Conservation (phyloP, 2,329 filamentous ascomycete genomes). For the Pseudomassariella vexata region DNA sequence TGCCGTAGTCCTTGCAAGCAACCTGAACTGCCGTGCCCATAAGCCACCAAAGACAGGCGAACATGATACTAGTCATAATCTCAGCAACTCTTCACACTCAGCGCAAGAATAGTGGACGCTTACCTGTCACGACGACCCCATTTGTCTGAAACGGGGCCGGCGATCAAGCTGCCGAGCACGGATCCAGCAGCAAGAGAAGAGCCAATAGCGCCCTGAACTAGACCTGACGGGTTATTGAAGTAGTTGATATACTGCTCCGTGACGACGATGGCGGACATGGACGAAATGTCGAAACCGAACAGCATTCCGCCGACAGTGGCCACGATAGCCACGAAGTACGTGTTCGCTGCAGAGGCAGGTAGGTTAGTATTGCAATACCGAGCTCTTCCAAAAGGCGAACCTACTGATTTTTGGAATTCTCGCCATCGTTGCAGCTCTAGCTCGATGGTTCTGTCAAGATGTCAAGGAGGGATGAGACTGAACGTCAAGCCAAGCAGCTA, state of each 20-base stretch:
- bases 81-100: too few species aligned
- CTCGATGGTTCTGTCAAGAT: too few species aligned
- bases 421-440: too few species aligned
- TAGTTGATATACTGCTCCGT: slow-evolving; percentile 41
- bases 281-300: slow-evolving; percentile 21
- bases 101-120: too few species aligned
- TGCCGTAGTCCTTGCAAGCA: slow-evolving; percentile 48
- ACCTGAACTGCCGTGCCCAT: slow-evolving; percentile 53
- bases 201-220: slow-evolving; percentile 42
- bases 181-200: slow-evolving; percentile 43
- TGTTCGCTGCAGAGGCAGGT: too few species aligned
- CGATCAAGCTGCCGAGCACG: slow-evolving; percentile 36
- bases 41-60: slow-evolving; percentile 38
- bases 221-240: slow-evolving; percentile 37
- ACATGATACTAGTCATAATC: too few species aligned
- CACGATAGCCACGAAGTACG: slow-evolving; percentile 31
- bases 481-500: too few species aligned
- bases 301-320: slow-evolving; percentile 37
- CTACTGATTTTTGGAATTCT: too few species aligned
- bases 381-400: too few species aligned
- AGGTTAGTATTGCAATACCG: too few species aligned
- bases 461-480: too few species aligned
- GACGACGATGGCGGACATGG: slow-evolving; percentile 40
- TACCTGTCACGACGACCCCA: slow-evolving; percentile 34
- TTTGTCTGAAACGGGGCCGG: slow-evolving; percentile 38